Percentiles rank a stretch among this genome's conserved stretches.
Evolutionary conservation across 306 rosid genomes (phyloP).

Genomic region (Purshia tridentata): DNA sequence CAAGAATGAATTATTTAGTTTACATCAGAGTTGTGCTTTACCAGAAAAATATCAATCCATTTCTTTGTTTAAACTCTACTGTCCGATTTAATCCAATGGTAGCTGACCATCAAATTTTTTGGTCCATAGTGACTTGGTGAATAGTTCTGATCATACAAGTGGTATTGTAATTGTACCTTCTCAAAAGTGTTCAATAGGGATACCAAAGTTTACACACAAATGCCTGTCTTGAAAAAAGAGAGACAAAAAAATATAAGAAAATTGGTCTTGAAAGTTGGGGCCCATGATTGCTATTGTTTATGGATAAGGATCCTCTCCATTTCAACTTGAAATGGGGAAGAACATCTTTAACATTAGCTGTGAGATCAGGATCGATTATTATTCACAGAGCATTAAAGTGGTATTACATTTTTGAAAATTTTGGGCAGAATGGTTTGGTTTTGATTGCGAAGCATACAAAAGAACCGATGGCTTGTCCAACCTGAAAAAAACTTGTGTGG

Average conservation of each 20-base stretch:
- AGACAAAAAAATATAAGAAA: background rate
- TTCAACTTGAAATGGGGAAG: background rate
- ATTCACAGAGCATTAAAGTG: background rate
- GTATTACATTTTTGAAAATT: background rate
- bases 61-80: too few species aligned
- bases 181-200: background rate
- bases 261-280: background rate
- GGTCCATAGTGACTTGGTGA: background rate
- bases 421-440: background rate
- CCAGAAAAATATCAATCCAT: background rate
- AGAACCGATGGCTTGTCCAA: background rate
- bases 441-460: conserved; percentile 3
- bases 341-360: background rate
- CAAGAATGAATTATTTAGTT: background rate
- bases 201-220: background rate
- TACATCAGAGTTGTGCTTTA: background rate
- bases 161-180: background rate
- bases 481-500: background rate
- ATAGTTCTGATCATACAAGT: background rate
- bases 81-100: background rate
- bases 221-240: background rate
- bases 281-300: background rate
- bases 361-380: background rate
- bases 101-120: background rate
- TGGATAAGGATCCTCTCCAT: background rate